Conservation (phyloP, 306 rosid species). For the Carpinus fangiana region DNA sequence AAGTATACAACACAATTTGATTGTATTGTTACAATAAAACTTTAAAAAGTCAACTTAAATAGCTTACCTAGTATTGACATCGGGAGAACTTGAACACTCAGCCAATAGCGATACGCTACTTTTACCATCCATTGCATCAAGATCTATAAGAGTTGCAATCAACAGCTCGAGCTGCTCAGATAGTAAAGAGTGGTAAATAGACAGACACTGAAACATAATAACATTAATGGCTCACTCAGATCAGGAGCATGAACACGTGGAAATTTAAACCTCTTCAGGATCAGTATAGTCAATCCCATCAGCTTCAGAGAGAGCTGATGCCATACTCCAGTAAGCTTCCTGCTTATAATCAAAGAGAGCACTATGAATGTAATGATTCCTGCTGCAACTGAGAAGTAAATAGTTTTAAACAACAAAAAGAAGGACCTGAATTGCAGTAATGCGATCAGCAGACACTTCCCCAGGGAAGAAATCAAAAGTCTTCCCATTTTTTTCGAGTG, state of each 20-base stretch:
- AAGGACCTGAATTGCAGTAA: conserved; percentile 78
- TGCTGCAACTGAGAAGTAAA: conserved; percentile 14
- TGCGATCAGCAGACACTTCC: conserved; percentile 68
- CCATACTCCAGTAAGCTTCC: conserved; percentile 98
- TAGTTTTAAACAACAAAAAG: conserved; percentile 5
- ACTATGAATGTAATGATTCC: conserved; percentile 23
- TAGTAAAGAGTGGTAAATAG: conserved; percentile 25
- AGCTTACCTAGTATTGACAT: conserved; percentile 78
- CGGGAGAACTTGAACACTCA: conserved; percentile 91
- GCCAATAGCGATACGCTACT: conserved; percentile 76
- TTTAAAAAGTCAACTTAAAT: neutral
- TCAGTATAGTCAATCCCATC: conserved; percentile 96
- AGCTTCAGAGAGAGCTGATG: conserved; percentile 87
- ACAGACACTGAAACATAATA: conserved; percentile 12
- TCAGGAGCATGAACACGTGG: conserved; percentile 17
- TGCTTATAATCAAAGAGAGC: conserved; percentile 33
- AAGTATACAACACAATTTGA: conserved; percentile 17
- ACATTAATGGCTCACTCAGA: conserved; percentile 17
- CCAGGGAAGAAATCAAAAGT: conserved; percentile 65
- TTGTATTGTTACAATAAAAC: neutral
- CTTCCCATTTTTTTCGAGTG: conserved; percentile 73
- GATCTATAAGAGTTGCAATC: conserved; percentile 83
- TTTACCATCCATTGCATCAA: conserved; percentile 97
- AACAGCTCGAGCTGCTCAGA: conserved; percentile 81
- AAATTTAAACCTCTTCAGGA: conserved; percentile 85